Evolutionary conservation across 805 yeast genomes (phyloP).

Genomic region (Yarrowia osloensis): DNA sequence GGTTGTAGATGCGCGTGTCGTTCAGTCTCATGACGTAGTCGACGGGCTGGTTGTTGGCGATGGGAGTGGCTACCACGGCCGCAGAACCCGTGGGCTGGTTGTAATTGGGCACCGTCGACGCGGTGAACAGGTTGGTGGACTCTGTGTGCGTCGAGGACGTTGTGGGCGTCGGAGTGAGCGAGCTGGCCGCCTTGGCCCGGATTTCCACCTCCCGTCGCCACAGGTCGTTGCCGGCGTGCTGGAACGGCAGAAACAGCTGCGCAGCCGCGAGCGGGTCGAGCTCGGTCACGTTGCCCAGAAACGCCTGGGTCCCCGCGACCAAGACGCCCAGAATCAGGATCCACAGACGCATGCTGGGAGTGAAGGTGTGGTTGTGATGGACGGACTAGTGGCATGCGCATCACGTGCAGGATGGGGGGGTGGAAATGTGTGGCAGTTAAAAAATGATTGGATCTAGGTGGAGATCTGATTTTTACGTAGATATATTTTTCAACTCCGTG

Average conservation of each 20-base stretch:
- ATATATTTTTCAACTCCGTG: no score
- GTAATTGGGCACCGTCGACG: conserved; percentile 11
- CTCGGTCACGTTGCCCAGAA: conserved; percentile 7
- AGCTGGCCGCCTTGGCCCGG: background rate
- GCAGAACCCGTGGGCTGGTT: background rate
- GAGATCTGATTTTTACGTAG: no score
- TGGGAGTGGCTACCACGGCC: conserved; percentile 39
- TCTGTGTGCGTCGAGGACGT: background rate
- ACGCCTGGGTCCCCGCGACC: background rate
- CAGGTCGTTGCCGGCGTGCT: background rate
- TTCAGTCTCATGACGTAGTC: conserved; percentile 43
- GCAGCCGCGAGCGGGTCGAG: background rate
- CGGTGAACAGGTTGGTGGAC: conserved; percentile 7
- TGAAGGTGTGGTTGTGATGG: background rate
- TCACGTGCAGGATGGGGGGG: background rate
- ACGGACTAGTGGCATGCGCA: background rate
- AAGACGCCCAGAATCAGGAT: background rate
- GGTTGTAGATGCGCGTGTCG: conserved; percentile 38
- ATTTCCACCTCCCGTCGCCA: background rate
- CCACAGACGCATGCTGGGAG: conserved; percentile 7
- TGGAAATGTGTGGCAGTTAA: no score
- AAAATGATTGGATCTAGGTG: no score
- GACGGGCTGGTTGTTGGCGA: conserved; percentile 34
- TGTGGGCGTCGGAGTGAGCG: background rate
- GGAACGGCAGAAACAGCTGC: background rate